phyloP scores from a whole-genome alignment of 805 yeast genomes.

The Clavispora carvajalis region DNA sequence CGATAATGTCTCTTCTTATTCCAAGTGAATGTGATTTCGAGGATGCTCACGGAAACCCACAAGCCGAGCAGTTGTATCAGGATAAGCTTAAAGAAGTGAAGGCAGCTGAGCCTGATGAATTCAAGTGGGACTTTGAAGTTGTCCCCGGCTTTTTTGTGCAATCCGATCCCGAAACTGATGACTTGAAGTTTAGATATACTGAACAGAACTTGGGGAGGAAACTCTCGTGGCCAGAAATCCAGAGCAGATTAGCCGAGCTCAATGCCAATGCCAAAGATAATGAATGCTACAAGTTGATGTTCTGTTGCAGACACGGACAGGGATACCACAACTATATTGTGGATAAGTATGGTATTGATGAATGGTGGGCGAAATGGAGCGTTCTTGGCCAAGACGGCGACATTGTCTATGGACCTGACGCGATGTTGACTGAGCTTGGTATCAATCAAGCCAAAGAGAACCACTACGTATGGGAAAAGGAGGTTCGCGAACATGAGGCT shows the following conservation, averaged over 20 bases:
- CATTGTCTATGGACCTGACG: conserved; percentile 55
- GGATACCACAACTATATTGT: conserved; percentile 60
- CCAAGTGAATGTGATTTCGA: conserved; percentile 21
- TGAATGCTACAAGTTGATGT: conserved; percentile 44
- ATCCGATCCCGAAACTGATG: conserved; percentile 39
- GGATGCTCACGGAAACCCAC: conserved; percentile 20
- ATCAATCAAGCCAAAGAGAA: conserved; percentile 50
- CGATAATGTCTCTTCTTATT: conserved; percentile 16
- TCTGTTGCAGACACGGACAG: conserved; percentile 65
- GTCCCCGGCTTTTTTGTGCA: conserved; percentile 50
- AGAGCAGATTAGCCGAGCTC: conserved; percentile 25
- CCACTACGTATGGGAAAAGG: conserved; percentile 37
- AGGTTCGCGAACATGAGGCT: conserved; percentile 40
- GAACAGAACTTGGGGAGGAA: conserved; percentile 41
- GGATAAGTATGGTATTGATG: conserved; percentile 47
- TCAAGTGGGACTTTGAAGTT: conserved; percentile 41
- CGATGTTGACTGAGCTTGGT: conserved; percentile 53
- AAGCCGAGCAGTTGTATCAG: conserved; percentile 8
- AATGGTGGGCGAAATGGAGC: conserved; percentile 57
- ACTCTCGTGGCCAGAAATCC: conserved; percentile 37
- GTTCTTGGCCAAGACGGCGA: conserved; percentile 49
- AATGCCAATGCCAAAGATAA: conserved; percentile 30
- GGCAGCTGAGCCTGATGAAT: conserved; percentile 3
- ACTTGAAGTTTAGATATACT: conserved; percentile 40
- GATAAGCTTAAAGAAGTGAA: conserved; percentile 2